Conservation (phyloP, 2,329 filamentous ascomycete genomes). For the Fulvia fulva region DNA sequence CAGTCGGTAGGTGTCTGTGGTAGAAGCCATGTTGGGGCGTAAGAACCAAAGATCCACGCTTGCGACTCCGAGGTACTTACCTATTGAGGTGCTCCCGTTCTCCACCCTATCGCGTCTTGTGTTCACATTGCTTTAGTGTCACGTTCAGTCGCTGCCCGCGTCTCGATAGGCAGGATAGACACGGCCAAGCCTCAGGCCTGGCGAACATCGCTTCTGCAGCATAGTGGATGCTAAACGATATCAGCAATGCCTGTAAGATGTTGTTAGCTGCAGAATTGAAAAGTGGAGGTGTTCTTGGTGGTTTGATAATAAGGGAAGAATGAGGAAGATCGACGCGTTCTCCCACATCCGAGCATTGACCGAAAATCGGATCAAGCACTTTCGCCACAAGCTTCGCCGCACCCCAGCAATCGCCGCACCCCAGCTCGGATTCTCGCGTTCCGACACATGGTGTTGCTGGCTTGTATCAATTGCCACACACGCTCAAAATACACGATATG, state of each 20-base stretch:
- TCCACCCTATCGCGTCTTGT: neutral
- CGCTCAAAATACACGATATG: too few relatives aligned
- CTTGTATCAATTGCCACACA: too few relatives aligned
- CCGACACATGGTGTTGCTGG: too few relatives aligned
- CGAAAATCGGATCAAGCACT: too few relatives aligned
- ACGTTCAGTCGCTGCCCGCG: neutral
- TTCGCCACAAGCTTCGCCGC: too few relatives aligned
- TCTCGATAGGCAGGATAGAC: constrained; percentile 3
- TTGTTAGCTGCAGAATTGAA: neutral
- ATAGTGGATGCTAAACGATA: neutral
- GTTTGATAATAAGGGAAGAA: neutral
- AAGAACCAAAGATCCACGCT: neutral
- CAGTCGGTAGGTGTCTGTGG: constrained; percentile 20
- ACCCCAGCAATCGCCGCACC: too few relatives aligned
- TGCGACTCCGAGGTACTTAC: constrained; percentile 8
- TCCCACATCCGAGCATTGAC: neutral
- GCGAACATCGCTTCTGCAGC: neutral
- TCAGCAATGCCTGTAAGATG: neutral
- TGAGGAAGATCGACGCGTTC: neutral
- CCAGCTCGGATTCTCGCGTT: too few relatives aligned
- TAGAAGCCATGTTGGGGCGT: neutral
- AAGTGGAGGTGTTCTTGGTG: neutral
- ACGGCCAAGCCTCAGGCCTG: neutral
- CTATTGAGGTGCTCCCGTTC: neutral
- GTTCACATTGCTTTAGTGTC: neutral